Evolutionary conservation across 2,329 filamentous ascomycete species (phyloP), one percentile per base, ranked within the genome.

Genomic region (Hypoxylon rubiginosum): DNA sequence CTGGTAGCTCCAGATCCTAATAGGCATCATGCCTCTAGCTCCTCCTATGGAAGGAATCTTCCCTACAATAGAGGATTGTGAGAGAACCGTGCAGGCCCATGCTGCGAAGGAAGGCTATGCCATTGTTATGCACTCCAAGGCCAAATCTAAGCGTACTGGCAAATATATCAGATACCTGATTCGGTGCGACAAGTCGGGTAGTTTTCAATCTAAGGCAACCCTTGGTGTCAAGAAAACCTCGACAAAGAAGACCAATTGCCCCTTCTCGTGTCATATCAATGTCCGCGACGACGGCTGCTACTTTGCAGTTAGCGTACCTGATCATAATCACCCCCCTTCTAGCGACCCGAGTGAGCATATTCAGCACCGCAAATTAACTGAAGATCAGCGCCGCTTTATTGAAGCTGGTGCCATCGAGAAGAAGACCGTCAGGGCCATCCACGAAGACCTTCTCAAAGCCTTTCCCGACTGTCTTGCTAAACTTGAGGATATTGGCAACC

Each of bases 231-330:
- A 71, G 17, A 72, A 71, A 41, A 70, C 65, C 11, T 67, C 69
- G 6, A 72, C 60, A 58, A 75, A 75, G 64, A 74, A 74, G 58
- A 75, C 73, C 24, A 72, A 71, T 55, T 75, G 73, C 52, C 73
- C 71, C 28, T 75, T 75, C 62, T 67, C 69, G 17, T 70, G 68
- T 43, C 68, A 70, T 46, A 66, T 65, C 28, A 75, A 71, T 49
- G 62, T 73, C 32, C 69, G 71, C 13, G 59, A 71, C 28, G 69
- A 75, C 28, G 73, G 73, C 28, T 73, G 71, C 55, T 70, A 70
- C 55, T 67, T 75, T 43, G 63, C 61, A n/a, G 73, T 75, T 19
- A 62, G 64, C 49, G 54, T 66, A 11, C 68, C 72, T 1, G 66
- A 71, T 0, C 73, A 75, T 63, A 75, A 75, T 26, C 73, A 75